Evolutionary conservation across 1,284 basidiomycete species (phyloP).

Genomic region (Fomes fomentarius): DNA sequence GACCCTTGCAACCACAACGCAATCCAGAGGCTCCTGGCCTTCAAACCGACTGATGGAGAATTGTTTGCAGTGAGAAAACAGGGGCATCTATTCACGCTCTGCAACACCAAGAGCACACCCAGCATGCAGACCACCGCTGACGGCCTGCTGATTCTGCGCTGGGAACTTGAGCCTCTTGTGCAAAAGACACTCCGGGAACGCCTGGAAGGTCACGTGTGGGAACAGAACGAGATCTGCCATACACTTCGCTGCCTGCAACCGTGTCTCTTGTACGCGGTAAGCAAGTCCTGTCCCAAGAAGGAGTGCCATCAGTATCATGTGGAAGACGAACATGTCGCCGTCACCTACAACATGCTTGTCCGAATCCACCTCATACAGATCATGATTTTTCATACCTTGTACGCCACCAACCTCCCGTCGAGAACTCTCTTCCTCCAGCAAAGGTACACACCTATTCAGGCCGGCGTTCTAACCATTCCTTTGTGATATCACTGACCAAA

Average conservation of each 20-base stretch:
- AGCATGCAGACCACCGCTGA: neutral
- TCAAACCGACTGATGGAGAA: slow-evolving; percentile 33
- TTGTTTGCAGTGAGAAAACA: slow-evolving; percentile 29
- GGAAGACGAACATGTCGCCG: slow-evolving; percentile 27
- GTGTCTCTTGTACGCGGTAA: slow-evolving; percentile 42
- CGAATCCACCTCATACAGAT: slow-evolving; percentile 54
- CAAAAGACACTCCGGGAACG: slow-evolving; percentile 29
- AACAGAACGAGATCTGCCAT: slow-evolving; percentile 40
- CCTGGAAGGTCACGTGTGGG: slow-evolving; percentile 35
- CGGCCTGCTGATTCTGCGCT: slow-evolving; percentile 11
- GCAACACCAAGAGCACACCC: neutral
- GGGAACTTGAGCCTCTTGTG: slow-evolving; percentile 23
- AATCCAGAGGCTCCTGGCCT: slow-evolving; percentile 43
- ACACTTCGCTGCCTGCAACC: slow-evolving; percentile 38
- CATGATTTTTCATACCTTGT: slow-evolving; percentile 42
- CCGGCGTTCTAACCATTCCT: too few species aligned
- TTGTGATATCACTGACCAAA: neutral
- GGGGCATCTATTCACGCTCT: slow-evolving; percentile 23
- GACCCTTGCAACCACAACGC: slow-evolving; percentile 32
- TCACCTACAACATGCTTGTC: slow-evolving; percentile 45
- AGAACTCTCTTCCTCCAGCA: slow-evolving; percentile 3
- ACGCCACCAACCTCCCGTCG: slow-evolving; percentile 24
- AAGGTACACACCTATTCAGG: slow-evolving; percentile 2
- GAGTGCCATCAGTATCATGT: slow-evolving; percentile 46
- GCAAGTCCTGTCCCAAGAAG: slow-evolving; percentile 37